Percentiles rank a stretch among this genome's conserved stretches.
phyloP scores from a whole-genome alignment of 2,329 filamentous ascomycete species.

The Ascochyta fabae region DNA sequence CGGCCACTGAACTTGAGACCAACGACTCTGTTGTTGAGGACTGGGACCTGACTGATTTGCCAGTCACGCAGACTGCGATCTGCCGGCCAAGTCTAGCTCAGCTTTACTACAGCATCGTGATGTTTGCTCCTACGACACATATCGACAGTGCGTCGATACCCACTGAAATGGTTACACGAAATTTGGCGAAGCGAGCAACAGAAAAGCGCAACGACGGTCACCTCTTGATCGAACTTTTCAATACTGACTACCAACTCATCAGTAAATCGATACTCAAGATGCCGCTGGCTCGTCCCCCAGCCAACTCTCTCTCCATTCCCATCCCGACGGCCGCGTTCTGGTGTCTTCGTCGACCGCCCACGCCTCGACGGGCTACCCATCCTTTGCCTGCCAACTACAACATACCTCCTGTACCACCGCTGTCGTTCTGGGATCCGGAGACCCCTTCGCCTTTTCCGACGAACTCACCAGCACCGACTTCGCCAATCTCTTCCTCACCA shows the following conservation, averaged over 20 bases:
- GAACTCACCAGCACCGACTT: background rate
- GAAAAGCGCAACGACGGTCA: background rate
- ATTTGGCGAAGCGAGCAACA: background rate
- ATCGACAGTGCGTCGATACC: background rate
- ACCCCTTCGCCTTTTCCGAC: conserved; percentile 10
- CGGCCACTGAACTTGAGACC: background rate
- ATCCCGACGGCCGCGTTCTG: conserved; percentile 9
- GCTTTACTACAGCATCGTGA: background rate
- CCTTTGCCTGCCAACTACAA: background rate
- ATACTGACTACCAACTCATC: background rate
- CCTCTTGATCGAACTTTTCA: background rate
- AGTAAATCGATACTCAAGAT: background rate
- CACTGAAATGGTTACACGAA: background rate
- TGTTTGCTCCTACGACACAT: background rate
- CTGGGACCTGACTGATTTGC: background rate
- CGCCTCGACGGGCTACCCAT: conserved; percentile 23
- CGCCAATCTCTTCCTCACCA: background rate
- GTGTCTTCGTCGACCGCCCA: conserved; percentile 20
- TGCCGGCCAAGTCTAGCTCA: background rate
- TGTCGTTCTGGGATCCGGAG: conserved; percentile 29
- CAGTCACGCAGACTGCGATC: background rate
- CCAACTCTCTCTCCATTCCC: conserved; percentile 22
- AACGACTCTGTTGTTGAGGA: background rate
- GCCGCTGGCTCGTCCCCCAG: conserved; percentile 17
- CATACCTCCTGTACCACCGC: conserved; percentile 16